Base-by-base conservation (phyloP, 768 basidiomycete species). In the Mycena rosella region DNA sequence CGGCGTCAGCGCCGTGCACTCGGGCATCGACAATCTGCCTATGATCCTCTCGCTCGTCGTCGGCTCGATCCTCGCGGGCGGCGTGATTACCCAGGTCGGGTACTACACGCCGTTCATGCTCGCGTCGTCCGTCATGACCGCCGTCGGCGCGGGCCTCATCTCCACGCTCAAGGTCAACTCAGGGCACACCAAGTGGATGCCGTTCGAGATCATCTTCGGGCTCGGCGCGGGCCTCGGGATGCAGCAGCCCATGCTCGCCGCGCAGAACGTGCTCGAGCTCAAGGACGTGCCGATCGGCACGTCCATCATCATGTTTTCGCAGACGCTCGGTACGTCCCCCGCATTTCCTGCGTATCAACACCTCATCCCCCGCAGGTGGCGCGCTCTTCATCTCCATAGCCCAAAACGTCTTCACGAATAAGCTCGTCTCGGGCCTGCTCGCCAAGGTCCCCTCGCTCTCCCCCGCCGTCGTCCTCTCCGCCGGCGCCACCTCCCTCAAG, bases 1-100 rank as follows among this genome's bases (percentile, higher is more conserved):
- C 44, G 80, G 76, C 15, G 74, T 72, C 10, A 75, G 77, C 6
- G 78, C 86, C 0, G 68, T 82, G 3, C 53, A 44, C 17, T 81
- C 83, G 1, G 82, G 73, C 17, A 65, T 72, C 63, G 63, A 80
- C 47, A 63, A 77, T 17, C 78, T 87, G 45, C 69, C 80, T 3
- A 55, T 82, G 47, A 75, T 80, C 8, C 74, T 82, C 61, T 68
- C 80, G 18, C 73, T 82, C 30, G 83, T 84, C 0, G 79, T 83
- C 3, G 59, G 77, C 24, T 77, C 82, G 3, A 75, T 87, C 45
- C 20, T 85, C 20, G 68, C 73, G 2, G 85, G 85, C 36, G 79
- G 24, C 71, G 17, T 74, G 0, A 78, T 85, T 45, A 78, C 75
- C 24, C 47, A 72, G 20, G 71, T 78, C 1, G 75, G 79, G 13